Evolutionary conservation across 306 rosid genomes (phyloP).

Genomic region (Dryas alaskensis): DNA sequence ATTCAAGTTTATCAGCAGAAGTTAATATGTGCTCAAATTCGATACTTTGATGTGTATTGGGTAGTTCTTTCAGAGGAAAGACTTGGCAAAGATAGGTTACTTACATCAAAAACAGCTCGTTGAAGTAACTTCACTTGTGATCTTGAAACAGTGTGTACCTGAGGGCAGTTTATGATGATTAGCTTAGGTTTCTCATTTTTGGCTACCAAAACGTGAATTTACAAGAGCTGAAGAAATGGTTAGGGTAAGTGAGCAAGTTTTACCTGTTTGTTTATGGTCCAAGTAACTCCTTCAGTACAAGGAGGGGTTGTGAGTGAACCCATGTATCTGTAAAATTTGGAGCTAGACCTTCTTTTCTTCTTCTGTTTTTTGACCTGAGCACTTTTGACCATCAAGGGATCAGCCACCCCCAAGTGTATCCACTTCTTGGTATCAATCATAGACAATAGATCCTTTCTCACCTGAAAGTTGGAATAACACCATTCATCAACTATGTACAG

Average conservation of each 20-base stretch:
- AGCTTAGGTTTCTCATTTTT: neutral
- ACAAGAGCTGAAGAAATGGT: neutral
- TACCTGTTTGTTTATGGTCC: slow-evolving; percentile 65
- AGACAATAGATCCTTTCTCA: slow-evolving; percentile 26
- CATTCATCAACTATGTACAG: neutral
- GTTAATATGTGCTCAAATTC: neutral
- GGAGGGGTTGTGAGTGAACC: slow-evolving; percentile 86
- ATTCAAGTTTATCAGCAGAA: slow-evolving; percentile 1
- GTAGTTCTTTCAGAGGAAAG: neutral
- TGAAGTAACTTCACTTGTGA: slow-evolving; percentile 44
- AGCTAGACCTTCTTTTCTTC: slow-evolving; percentile 29
- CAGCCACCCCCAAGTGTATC: slow-evolving; percentile 39
- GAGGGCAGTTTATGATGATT: neutral
- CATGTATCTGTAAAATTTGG: slow-evolving; percentile 53
- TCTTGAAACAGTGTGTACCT: slow-evolving; percentile 45
- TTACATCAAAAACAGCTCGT: slow-evolving; percentile 60
- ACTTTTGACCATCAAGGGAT: slow-evolving; percentile 49
- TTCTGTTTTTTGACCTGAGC: slow-evolving; percentile 21
- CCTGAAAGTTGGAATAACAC: slow-evolving; percentile 33
- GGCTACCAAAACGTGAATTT: neutral
- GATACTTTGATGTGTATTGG: neutral
- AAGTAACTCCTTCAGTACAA: slow-evolving; percentile 69
- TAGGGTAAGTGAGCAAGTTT: neutral
- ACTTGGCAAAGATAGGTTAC: slow-evolving; percentile 8
- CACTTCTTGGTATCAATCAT: slow-evolving; percentile 33